These are phyloP conservation scores for Debaryomyces prosopidis DNA, from an alignment of 805 yeast species.

Conservation along the genomic window DNA sequence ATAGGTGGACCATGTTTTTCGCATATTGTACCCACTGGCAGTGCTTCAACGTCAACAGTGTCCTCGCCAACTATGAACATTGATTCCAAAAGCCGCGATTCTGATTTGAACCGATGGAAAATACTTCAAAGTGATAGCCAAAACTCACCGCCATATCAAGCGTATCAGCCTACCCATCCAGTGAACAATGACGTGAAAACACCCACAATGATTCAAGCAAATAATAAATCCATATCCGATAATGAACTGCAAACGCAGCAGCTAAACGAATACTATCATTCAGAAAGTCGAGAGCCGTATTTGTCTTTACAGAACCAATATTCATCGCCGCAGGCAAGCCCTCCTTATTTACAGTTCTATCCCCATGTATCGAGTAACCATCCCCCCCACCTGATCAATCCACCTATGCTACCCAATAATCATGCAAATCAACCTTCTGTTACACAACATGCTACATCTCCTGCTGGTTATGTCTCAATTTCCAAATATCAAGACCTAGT, in stretches of 20 bases:
- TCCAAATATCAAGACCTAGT: slow-evolving; percentile 35
- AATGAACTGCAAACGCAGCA: not conserved
- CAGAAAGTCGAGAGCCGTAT: not conserved
- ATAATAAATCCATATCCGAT: not conserved
- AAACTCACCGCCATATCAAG: no score
- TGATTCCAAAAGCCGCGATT: slow-evolving; percentile 8
- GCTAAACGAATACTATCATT: not conserved
- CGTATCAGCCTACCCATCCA: not conserved
- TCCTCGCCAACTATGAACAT: slow-evolving; percentile 1
- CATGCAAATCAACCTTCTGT: no score
- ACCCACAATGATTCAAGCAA: slow-evolving; percentile 1
- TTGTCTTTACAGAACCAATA: slow-evolving; percentile 4
- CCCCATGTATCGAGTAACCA: not conserved
- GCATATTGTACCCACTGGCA: no score
- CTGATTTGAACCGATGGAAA: slow-evolving; percentile 17
- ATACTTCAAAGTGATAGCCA: slow-evolving; percentile 10
- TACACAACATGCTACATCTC: no score
- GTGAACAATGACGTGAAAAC: not conserved
- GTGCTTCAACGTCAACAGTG: no score
- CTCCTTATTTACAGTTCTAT: not conserved
- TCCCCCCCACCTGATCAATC: not conserved
- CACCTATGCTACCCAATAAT: no score
- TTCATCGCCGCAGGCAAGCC: not conserved
- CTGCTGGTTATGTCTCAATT: slow-evolving; percentile 19
- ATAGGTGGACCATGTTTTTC: no score